Base-by-base conservation (phyloP, 768 basidiomycete species). In the Xerocomellus intermedius region DNA sequence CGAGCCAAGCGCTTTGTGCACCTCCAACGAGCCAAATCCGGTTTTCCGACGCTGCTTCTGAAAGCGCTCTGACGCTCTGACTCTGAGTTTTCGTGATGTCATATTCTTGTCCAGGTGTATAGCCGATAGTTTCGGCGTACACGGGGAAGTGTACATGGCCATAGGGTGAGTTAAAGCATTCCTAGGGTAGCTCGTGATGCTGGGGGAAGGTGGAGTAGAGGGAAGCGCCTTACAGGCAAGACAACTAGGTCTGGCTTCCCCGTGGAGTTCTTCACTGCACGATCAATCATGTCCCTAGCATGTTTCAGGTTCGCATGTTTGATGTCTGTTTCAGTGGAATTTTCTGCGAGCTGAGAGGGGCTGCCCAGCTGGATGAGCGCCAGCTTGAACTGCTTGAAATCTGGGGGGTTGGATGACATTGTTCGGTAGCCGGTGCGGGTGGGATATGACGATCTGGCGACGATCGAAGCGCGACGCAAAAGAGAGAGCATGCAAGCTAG, bases 1-100 rank as follows among this genome's bases (percentile, higher is more conserved):
- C 5, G 16, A 8, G 3, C 24, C 28, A 14, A 42, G 16, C 33
- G 39, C 28, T 35, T n/a, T 45, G 24, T 63, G 52, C 64, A 87
- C 96, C 97, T 72, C 95, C 97, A 62, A 99, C 82, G n/a, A 99
- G 74, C 95, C 95, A 98, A 13, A 86, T 77, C 7, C 78, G 81
- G 30, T 82, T 76, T 66, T 91, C 82, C 68, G 85, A 91, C 0
- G 97, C 97, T 47, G 81, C 84, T 30, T 78, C 75, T 35, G 92
- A 91, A 47, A 99, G 80, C 81, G 89, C 86, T 69, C 78, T 84
- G 50, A 98, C 82, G 48, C 85, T 91, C 66, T 89, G 87, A 59
- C 92, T 93, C 61, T 74, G 64, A 33, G 82, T 82, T 44, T 73
- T 72, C 0, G 70, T 67, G 5, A 79, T 63, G 56, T 90, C 80